Base-by-base conservation (phyloP, 163 green algal genomes). In the Scenedesmus sp. region DNA sequence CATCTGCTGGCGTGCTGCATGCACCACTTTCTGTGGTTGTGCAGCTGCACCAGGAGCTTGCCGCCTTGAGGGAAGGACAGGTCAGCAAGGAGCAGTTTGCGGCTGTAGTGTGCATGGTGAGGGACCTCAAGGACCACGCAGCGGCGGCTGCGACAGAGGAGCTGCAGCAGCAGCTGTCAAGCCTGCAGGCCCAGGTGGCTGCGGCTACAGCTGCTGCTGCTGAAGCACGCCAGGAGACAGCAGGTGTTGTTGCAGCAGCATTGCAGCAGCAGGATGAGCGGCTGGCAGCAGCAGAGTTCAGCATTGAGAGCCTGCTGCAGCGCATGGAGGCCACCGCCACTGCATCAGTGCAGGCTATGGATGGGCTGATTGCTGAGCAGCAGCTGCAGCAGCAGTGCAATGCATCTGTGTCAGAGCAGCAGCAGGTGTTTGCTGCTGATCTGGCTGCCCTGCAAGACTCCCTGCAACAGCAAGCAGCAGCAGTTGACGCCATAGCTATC, bases 1-100 rank as follows among this genome's bases (percentile, higher is more conserved):
- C 77, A 62, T 15, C 16, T 34, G 54, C 20, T 10, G 87, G 87
- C 46, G 87, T 91, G 46, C 52, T 92, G 88, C 88, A 84, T 84
- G 88, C 81, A 15, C 81, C 81, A 10, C 66, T 92, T 4, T 88
- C 82, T 26, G 57, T 89, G 18, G 81, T 92, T 64, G 66, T 91
- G 81, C 81, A 92, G 88, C 81, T 92, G 34, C 88, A 88, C 64
- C 54, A 84, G 55, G 81, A 92, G 88, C 59, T 92, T 20, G 88
- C 4, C 34, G 88, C 23, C 8, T 6, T 92, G 52, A 87, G 52
- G 56, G 88, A 84, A 2, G 60, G 6, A 7, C 66, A 84, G 15
- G 34, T 84, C 23, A 92, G 88, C 81, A 92, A 92, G 64, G 88
- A 92, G 9, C 77, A 88, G 60, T 88, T 92, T 73, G 83, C 88